Percentiles rank a stretch among this genome's conserved stretches.
phyloP scores from a whole-genome alignment of 2,329 filamentous ascomycete species.

The Xylaria sp. region DNA sequence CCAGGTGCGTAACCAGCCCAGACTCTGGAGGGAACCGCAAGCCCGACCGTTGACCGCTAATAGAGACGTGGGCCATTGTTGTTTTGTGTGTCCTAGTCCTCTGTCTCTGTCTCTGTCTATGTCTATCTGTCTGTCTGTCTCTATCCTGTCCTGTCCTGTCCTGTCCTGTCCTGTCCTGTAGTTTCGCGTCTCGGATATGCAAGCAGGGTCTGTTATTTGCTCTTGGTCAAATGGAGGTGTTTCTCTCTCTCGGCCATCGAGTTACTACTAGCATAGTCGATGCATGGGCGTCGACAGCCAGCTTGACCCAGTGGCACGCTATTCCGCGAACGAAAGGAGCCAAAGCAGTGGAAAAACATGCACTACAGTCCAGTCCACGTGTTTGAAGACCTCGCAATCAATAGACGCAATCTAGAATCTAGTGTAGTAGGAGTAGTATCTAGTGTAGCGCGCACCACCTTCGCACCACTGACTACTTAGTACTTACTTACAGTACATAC shows the following conservation, averaged over 20 bases:
- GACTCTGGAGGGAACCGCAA: slow-evolving; percentile 12
- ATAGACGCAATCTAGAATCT: slow-evolving; percentile 18
- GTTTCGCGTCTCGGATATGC: no score
- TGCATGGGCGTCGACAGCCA: background rate
- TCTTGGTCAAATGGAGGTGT: background rate
- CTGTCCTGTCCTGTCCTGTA: no score
- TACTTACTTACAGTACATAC: no score
- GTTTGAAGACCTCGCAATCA: background rate
- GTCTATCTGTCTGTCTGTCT: no score
- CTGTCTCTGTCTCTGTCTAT: slow-evolving; percentile 8
- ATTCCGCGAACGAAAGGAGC: background rate
- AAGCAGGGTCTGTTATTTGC: no score
- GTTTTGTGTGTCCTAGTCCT: slow-evolving; percentile 7
- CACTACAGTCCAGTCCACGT: no score
- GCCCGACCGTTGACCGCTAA: slow-evolving; percentile 21
- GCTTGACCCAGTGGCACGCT: background rate
- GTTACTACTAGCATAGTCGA: background rate
- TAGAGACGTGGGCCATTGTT: slow-evolving; percentile 14
- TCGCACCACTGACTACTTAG: no score
- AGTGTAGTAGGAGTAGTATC: no score
- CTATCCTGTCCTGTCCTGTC: no score
- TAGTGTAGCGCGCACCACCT: no score
- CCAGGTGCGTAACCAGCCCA: slow-evolving; percentile 22
- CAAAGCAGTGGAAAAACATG: background rate
- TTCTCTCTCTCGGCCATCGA: background rate